A percentile compares a stretch with the other conserved stretches of the same genome.
These are phyloP conservation scores for Trichoderma simmonsii DNA, from an alignment of 2,329 filamentous ascomycete species.

Conservation along the genomic window DNA sequence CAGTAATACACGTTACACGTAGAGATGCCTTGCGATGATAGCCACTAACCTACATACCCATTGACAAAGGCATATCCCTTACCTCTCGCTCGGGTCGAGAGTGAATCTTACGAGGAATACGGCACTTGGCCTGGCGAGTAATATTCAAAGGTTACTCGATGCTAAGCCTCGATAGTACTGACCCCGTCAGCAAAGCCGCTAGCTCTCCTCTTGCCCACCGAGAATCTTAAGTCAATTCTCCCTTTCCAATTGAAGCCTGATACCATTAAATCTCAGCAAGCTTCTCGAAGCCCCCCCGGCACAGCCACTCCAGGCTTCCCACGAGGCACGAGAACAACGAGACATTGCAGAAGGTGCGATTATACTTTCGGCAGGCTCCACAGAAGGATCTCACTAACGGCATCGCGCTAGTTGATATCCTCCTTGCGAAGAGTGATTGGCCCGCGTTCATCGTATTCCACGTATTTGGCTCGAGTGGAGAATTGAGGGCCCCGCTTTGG, in stretches of 20 bases:
- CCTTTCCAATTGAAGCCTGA: background rate
- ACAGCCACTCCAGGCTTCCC: background rate
- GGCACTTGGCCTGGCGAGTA: background rate
- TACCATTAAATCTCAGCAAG: background rate
- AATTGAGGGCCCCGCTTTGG: background rate
- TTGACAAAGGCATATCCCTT: background rate
- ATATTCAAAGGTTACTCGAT: background rate
- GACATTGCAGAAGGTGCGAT: background rate
- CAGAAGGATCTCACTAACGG: background rate
- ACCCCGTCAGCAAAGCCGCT: background rate
- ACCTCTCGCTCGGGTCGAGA: background rate
- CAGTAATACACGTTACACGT: background rate
- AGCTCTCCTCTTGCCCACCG: background rate
- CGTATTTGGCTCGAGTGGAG: background rate
- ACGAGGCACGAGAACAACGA: background rate
- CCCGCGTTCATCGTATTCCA: constrained; percentile 33
- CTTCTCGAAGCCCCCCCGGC: background rate
- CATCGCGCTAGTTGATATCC: background rate
- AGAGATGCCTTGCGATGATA: background rate
- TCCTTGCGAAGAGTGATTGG: constrained; percentile 15
- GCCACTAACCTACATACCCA: background rate
- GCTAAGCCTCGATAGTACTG: background rate
- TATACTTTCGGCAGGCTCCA: background rate
- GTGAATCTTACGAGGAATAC: background rate
- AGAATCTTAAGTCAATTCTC: background rate